A percentile compares a stretch with the other conserved stretches of the same genome.
phyloP scores from a whole-genome alignment of 352 stramenopile genomes.

The Globisporangium nodosum region DNA sequence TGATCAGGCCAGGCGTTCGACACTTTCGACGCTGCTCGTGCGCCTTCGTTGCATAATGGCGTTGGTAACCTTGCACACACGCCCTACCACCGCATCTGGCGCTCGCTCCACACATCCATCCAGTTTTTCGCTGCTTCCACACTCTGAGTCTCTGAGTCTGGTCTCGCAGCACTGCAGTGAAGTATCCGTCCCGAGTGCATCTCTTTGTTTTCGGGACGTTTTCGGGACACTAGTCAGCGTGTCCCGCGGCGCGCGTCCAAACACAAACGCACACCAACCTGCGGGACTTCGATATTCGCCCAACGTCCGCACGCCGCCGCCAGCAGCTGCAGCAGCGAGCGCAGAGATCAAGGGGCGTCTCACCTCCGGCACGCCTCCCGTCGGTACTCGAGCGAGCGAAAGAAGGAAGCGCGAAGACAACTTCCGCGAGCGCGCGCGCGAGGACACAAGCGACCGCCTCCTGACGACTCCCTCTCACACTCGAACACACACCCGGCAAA shows the following conservation, averaged over 20 bases:
- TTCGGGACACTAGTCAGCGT: conserved; percentile 29
- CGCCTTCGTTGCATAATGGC: not conserved
- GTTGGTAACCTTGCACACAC: not conserved
- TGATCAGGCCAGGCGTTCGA: too few relatives aligned
- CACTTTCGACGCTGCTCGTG: too few relatives aligned
- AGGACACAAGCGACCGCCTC: not conserved
- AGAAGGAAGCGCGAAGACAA: not conserved
- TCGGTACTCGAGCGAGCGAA: not conserved
- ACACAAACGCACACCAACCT: conserved; percentile 4
- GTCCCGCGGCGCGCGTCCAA: conserved; percentile 3
- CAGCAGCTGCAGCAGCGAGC: not conserved
- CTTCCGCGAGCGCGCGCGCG: not conserved
- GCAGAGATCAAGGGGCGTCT: too few relatives aligned
- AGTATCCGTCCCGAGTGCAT: too few relatives aligned
- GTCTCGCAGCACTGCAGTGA: too few relatives aligned
- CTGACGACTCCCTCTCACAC: not conserved
- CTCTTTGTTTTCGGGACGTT: not conserved
- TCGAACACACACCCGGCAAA: conserved; percentile 2
- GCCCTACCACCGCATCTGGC: not conserved
- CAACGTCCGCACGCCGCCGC: not conserved
- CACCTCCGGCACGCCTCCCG: not conserved
- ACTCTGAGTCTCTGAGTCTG: too few relatives aligned
- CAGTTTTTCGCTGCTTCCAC: not conserved
- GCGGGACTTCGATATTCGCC: conserved; percentile 13
- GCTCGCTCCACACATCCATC: not conserved